Evolutionary conservation across 2,329 filamentous ascomycete species (phyloP).

Genomic region (Talaromyces sp.): DNA sequence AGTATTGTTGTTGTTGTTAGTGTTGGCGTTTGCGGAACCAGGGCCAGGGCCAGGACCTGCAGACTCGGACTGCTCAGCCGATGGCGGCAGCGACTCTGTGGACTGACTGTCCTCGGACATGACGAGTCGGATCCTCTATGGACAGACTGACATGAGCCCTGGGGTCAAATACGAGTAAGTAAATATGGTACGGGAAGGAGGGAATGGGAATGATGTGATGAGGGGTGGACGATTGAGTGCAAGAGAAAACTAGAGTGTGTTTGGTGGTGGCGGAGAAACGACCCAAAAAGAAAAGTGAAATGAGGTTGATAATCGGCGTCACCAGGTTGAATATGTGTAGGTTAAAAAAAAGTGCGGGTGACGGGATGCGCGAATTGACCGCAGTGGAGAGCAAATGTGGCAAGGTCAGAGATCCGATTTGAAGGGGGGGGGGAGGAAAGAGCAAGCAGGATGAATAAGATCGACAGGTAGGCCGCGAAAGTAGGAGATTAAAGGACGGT

Average conservation of each 20-base stretch:
- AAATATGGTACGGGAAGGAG: conserved; percentile 20
- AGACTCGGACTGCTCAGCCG: conserved; percentile 28
- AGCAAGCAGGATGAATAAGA: conserved; percentile 17
- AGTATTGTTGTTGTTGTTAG: neutral
- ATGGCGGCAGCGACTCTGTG: conserved; percentile 27
- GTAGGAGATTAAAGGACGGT: neutral
- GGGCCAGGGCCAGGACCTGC: conserved; percentile 15
- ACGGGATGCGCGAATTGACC: neutral
- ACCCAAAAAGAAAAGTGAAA: conserved; percentile 20
- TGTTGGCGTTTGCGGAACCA: conserved; percentile 13
- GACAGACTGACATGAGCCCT: conserved; percentile 24
- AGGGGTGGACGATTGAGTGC: neutral
- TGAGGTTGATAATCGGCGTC: conserved; percentile 1
- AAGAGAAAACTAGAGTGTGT: neutral
- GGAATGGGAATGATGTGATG: neutral
- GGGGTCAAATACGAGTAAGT: conserved; percentile 3
- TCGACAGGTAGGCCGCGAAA: neutral
- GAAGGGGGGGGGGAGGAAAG: no score
- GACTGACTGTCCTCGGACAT: conserved; percentile 33
- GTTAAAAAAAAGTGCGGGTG: neutral
- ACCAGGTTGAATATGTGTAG: neutral
- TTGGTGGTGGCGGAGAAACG: conserved; percentile 11
- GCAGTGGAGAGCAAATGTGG: conserved; percentile 12
- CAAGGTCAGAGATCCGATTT: conserved; percentile 18
- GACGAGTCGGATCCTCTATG: conserved; percentile 22